Conservation (phyloP, 306 rosid genomes). For the Argentina anserina region DNA sequence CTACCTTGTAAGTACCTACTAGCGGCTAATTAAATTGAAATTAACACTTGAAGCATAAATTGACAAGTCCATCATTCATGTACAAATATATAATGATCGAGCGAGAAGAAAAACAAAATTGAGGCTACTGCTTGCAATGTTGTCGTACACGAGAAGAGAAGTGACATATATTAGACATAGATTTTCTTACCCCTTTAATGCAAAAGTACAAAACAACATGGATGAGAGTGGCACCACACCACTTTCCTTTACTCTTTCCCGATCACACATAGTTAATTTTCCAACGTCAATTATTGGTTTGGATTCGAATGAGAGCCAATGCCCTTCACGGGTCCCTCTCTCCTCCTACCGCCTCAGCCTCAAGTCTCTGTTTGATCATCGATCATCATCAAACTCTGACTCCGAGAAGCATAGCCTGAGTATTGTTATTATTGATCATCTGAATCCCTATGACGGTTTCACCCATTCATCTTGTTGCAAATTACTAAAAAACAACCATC, state of each 20-base stretch:
- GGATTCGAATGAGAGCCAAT: background rate
- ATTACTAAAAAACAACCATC: conserved; percentile 6
- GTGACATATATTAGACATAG: background rate
- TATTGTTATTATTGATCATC: background rate
- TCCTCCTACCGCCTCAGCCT: background rate
- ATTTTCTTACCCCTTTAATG: conserved; percentile 3
- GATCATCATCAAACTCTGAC: conserved; percentile 3
- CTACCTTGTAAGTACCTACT: background rate
- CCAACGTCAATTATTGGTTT: conserved; percentile 4
- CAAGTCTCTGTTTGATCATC: background rate
- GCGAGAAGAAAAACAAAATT: background rate
- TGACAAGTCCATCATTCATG: background rate
- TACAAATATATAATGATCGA: background rate
- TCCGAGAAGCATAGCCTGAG: background rate
- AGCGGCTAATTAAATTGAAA: background rate
- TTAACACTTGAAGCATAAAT: background rate
- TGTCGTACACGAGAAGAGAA: conserved; percentile 7
- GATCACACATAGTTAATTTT: background rate
- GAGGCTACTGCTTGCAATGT: conserved; percentile 14
- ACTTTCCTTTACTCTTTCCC: background rate
- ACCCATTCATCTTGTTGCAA: conserved; percentile 16
- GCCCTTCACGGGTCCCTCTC: background rate
- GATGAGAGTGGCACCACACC: background rate
- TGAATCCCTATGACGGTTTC: background rate
- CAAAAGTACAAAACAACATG: background rate